Evolutionary conservation across 306 rosid species (phyloP).

Genomic region (Lablab purpureus): DNA sequence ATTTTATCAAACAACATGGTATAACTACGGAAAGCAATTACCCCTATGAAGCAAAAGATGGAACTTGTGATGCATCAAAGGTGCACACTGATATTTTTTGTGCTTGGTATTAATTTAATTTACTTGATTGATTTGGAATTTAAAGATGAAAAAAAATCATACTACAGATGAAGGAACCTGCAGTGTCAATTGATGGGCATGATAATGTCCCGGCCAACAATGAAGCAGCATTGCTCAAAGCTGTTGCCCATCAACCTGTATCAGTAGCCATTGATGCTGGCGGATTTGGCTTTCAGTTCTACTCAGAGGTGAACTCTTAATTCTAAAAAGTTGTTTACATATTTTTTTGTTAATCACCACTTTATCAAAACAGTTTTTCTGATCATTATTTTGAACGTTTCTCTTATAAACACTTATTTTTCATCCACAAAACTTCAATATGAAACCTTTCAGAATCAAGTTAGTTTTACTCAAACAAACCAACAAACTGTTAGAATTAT

Average conservation of each 20-base stretch:
- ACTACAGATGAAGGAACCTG: constrained; percentile 48
- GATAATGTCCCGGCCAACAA: constrained; percentile 53
- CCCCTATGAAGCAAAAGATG: constrained; percentile 54
- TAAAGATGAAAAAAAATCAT: not conserved
- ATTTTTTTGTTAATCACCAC: no score
- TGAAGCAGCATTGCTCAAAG: constrained; percentile 55
- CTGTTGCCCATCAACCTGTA: constrained; percentile 62
- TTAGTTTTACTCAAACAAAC: no score
- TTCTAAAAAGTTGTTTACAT: no score
- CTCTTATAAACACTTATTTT: no score
- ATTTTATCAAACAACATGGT: constrained; percentile 57
- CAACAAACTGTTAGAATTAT: no score
- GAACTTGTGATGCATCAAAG: constrained; percentile 53
- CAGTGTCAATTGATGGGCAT: constrained; percentile 62
- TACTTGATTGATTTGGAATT: not conserved
- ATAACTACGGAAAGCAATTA: constrained; percentile 52
- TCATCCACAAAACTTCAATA: no score
- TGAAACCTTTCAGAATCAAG: no score
- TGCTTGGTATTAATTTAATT: not conserved
- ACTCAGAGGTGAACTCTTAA: constrained; percentile 52
- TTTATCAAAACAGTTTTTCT: no score
- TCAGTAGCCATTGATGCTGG: constrained; percentile 63
- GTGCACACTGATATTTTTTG: constrained; percentile 16
- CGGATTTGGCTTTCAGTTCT: constrained; percentile 56
- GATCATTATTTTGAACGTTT: no score